Evolutionary conservation across 306 rosid species (phyloP).

Genomic region (Rosa rugosa): DNA sequence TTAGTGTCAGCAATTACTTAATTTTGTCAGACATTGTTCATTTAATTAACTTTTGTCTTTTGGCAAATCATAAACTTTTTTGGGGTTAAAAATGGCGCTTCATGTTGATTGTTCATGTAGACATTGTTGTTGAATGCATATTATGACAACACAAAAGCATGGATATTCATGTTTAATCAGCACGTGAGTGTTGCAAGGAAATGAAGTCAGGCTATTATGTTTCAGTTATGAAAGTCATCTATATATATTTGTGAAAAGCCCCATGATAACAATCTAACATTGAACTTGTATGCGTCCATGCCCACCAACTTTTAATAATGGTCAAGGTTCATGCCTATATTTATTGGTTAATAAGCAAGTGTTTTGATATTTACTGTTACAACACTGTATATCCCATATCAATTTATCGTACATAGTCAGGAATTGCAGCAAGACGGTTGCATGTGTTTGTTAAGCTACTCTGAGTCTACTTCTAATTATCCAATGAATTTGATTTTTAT

Average conservation of each 20-base stretch:
- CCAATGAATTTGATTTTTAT: slow-evolving; percentile 16
- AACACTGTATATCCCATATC: no score
- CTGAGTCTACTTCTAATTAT: background rate
- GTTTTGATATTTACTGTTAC: background rate
- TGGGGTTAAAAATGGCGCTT: background rate
- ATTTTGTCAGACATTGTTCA: background rate
- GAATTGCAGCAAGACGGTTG: background rate
- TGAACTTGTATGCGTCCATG: background rate
- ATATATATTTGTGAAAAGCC: background rate
- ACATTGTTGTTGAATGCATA: background rate
- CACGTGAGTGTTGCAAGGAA: background rate
- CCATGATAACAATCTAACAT: background rate
- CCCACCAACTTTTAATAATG: no score
- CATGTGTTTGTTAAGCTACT: background rate
- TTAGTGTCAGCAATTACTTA: background rate
- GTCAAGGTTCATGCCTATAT: background rate
- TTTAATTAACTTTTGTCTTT: background rate
- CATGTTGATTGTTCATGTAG: background rate
- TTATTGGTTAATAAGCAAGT: background rate
- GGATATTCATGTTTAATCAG: background rate
- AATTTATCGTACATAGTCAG: background rate
- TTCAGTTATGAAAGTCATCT: background rate
- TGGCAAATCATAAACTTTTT: background rate
- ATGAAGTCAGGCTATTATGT: background rate
- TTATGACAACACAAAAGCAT: background rate